Evolutionary conservation across 2,329 filamentous ascomycete genomes (phyloP), one percentile per base, ranked within the genome.

Genomic region (Fusarium cicatricum): DNA sequence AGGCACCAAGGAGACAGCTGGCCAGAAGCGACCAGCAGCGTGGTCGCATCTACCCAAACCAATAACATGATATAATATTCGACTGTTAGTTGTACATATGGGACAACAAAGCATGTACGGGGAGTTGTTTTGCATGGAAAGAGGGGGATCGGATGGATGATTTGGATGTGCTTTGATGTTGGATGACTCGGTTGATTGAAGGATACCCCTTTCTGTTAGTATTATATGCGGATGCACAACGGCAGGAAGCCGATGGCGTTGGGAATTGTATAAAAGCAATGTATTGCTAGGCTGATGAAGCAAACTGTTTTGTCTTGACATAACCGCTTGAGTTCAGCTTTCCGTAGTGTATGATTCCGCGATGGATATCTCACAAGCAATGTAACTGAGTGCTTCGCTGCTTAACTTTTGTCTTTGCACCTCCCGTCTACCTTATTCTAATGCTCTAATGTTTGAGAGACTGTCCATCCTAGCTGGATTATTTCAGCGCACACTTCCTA

Each of bases 201-300:
- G 58, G 65, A 68, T 69, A 69, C 62, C 66, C 66, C 55, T 55
- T 57, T 64, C 49, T 62, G 57, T 55, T 64, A 45, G 40, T 52
- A 52, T 41, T 40, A 50, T 58, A 52, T 50, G 50, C 44, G 46
- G 49, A 54, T 57, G 52, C 55, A 58, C 55, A 50, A 47, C 52
- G 49, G 47, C 55, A 39, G 47, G 55, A 40, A 50, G 59, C 56
- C 45, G 50, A 48, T 41, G 66, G 65, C 64, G 65, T 68, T 68
- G 57, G 37, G 57, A 42, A 44, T 42, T 39, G 49, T n/a, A n/a
- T n/a, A 54, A 44, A 21, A 45, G 48, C 32, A 33, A 60, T 14
- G 23, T 17, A 40, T 23, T 57, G 17, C 11, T 34, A n/a, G n/a
- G n/a, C n/a, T 46, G n/a, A 38, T 10, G 12, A 32, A 16, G 28